A percentile compares a stretch with the other conserved stretches of the same genome.
These are phyloP conservation scores for Dothideomycetes sp. DNA, from an alignment of 2,329 filamentous ascomycete species.

Conservation along the genomic window DNA sequence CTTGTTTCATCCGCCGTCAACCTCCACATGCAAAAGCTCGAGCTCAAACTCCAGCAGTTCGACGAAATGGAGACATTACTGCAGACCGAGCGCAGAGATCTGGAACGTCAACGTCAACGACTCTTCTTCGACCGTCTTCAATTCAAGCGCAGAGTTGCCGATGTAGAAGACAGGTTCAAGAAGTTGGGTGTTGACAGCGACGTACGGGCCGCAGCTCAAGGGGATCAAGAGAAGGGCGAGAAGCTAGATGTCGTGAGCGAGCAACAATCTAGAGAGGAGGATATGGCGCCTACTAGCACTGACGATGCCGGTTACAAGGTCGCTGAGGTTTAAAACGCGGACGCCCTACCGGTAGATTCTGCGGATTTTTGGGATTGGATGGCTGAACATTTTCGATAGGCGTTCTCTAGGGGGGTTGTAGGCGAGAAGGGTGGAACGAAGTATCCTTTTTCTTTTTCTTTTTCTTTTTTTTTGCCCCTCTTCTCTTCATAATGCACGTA, in stretches of 20 bases:
- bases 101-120: slow-evolving; percentile 85
- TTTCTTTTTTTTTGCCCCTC: too few relatives aligned
- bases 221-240: slow-evolving; percentile 1
- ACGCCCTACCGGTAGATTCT: too few relatives aligned
- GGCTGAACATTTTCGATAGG: too few relatives aligned
- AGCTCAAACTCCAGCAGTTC: slow-evolving; percentile 93
- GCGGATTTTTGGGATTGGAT: too few relatives aligned
- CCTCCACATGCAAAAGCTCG: slow-evolving; percentile 86
- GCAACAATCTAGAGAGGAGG: not conserved
- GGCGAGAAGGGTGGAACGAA: too few relatives aligned
- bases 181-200: slow-evolving; percentile 19
- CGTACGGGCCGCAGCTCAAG: slow-evolving; percentile 6
- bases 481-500: too few relatives aligned
- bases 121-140: slow-evolving; percentile 85
- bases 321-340: slow-evolving; percentile 6
- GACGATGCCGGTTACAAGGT: slow-evolving; percentile 5
- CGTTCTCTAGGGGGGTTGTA: too few relatives aligned
- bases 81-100: slow-evolving; percentile 81
- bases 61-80: slow-evolving; percentile 90
- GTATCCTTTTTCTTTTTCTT: too few relatives aligned
- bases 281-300: not conserved
- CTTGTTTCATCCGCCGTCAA: slow-evolving; percentile 89
- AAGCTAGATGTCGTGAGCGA: slow-evolving; percentile 2
- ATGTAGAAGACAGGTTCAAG: slow-evolving; percentile 56
- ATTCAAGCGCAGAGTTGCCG: slow-evolving; percentile 78